Base-by-base conservation (phyloP, 352 stramenopile genomes). In the Detonula confervacea region DNA sequence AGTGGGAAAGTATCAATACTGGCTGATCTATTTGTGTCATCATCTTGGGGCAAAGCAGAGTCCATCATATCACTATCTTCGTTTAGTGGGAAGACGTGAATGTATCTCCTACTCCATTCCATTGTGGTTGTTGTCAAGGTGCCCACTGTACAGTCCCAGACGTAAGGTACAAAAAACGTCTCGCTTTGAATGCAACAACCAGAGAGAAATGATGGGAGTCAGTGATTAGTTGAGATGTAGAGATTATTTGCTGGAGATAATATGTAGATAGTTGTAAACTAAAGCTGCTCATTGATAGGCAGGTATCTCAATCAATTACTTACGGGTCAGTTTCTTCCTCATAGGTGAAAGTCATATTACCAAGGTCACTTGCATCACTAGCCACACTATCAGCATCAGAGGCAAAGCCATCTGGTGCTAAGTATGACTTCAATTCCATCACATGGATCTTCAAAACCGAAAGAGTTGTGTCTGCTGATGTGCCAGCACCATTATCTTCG, bases 251-350 rank as follows among this genome's bases (percentile, higher is more conserved):
- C n/a, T n/a, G n/a, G n/a, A n/a, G n/a, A n/a, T n/a, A n/a, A n/a
- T n/a, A n/a, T n/a, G n/a, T n/a, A n/a, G n/a, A n/a, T n/a, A n/a
- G n/a, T n/a, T n/a, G n/a, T n/a, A n/a, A n/a, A n/a, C n/a, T n/a
- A n/a, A n/a, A n/a, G n/a, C n/a, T n/a, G n/a, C n/a, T n/a, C n/a
- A n/a, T n/a, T n/a, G n/a, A n/a, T n/a, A n/a, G n/a, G n/a, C n/a
- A n/a, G n/a, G n/a, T n/a, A n/a, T n/a, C n/a, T n/a, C n/a, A n/a
- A n/a, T n/a, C 14, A 61, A 22, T 16, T 24, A 85, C 80, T 84
- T 88, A 87, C 42, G 89, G 87, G 65, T 94, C 89, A 29, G 73
- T 29, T 69, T 94, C 89, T 82, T 94, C 89, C 70, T 94, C 86
- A 42, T 94, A 94, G 1, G 82, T 86, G 77, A 91, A 93, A 30